Evolutionary conservation across 192 early-diverging fungal species (phyloP).

Genomic region (Pilobolus umbonatus): DNA sequence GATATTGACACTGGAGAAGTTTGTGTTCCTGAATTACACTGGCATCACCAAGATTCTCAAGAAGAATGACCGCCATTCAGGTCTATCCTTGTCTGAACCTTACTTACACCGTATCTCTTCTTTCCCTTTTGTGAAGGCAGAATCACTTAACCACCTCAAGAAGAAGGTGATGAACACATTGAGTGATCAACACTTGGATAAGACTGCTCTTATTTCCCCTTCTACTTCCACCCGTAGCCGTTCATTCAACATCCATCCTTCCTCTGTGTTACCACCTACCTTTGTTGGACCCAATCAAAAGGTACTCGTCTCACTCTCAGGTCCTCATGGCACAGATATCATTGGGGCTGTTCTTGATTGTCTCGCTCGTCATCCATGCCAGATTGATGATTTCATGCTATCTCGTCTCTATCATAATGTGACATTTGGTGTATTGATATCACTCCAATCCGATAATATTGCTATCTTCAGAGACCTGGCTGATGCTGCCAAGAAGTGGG

Average conservation of each 20-base stretch:
- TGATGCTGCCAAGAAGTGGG: slow-evolving; percentile 75
- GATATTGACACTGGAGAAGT: slow-evolving; percentile 70
- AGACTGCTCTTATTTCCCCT: not conserved
- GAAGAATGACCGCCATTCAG: slow-evolving; percentile 82
- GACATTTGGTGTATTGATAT: slow-evolving; percentile 87
- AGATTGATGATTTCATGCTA: slow-evolving; percentile 82
- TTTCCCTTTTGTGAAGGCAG: slow-evolving; percentile 63
- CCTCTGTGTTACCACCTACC: slow-evolving; percentile 35
- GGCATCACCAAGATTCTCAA: slow-evolving; percentile 85
- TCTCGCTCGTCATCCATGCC: slow-evolving; percentile 67
- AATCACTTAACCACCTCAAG: slow-evolving; percentile 62
- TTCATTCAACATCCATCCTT: slow-evolving; percentile 16
- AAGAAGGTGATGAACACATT: slow-evolving; percentile 63
- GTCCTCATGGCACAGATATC: slow-evolving; percentile 89
- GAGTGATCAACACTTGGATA: slow-evolving; percentile 26
- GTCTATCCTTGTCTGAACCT: slow-evolving; percentile 64
- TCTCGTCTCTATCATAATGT: slow-evolving; percentile 90
- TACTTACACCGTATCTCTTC: slow-evolving; percentile 54
- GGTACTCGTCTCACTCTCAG: slow-evolving; percentile 75
- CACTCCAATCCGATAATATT: slow-evolving; percentile 66
- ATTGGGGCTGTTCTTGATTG: slow-evolving; percentile 78
- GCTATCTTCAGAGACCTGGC: slow-evolving; percentile 76
- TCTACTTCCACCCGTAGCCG: slow-evolving; percentile 23
- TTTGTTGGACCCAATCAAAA: slow-evolving; percentile 61
- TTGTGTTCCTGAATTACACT: slow-evolving; percentile 83